Evolutionary conservation across 176 grass and related monocot genomes (phyloP), one percentile per base, ranked within the genome.

Genomic region (Carex kokanica): DNA sequence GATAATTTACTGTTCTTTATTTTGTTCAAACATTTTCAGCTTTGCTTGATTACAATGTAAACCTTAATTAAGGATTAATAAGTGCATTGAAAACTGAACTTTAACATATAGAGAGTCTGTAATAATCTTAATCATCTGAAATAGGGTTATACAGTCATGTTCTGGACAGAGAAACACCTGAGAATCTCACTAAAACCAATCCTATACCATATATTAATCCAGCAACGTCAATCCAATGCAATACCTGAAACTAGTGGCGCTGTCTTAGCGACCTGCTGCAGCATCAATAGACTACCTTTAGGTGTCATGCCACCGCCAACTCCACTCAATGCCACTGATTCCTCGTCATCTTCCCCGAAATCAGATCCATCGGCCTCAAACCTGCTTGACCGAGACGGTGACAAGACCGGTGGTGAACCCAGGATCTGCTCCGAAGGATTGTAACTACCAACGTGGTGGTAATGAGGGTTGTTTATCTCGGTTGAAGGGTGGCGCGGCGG

Each of bases 401-500:
- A 86, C 54, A 78, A 54, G 71, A 61, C 54, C 0, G 88, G 88
- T 16, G 88, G 81, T 8, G 81, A 83, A 20, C 81, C 80, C 0
- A 90, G 84, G 17, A 90, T 32, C 73, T 61, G 43, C 62, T 90
- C 88, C 0, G 88, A 84, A 17, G 84, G 63, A 29, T 90, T 90
- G 73, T 90, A 90, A 53, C 81, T 90, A 2, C 88, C 88, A 7
- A 86, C 43, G 24, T 80, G 80, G 43, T 60, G 24, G 38, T 57
- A 83, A 5, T 77, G 79, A 74, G 80, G 63, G 59, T 64, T 32
- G 29, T 15, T 56, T 49, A 72, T 65, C 29, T 89, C 88, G 3
- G 88, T 31, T 47, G 88, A 81, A 6, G 81, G 77, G 43, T 95
- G 89, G 79, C 93, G 93, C 24, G 93, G 93, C 6, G 89, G 96